These are phyloP conservation scores for Gossypium longicalyx DNA, from an alignment of 345 rosid genomes.

Conservation along the genomic window DNA sequence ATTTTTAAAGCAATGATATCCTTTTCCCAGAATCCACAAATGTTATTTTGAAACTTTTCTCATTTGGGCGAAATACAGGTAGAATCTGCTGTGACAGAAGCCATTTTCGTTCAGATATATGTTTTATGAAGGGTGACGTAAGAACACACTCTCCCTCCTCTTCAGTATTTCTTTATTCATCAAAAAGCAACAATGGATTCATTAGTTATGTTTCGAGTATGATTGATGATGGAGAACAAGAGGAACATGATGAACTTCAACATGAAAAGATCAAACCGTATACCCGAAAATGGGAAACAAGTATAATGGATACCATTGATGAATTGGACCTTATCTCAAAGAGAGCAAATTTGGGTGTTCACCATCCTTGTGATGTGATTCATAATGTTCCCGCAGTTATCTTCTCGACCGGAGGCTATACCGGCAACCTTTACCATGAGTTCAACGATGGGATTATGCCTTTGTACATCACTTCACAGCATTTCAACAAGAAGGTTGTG, in stretches of 20 bases:
- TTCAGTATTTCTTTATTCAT: constrained; percentile 40
- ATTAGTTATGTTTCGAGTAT: constrained; percentile 20
- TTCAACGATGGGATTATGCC: constrained; percentile 69
- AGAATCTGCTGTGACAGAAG: constrained; percentile 61
- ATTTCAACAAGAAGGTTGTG: constrained; percentile 53
- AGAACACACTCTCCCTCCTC: constrained; percentile 49
- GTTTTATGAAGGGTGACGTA: constrained; percentile 61
- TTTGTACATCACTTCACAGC: constrained; percentile 58
- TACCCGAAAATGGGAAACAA: constrained; percentile 66
- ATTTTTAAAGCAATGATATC: not conserved
- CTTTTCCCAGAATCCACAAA: not conserved
- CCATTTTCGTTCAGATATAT: constrained; percentile 49
- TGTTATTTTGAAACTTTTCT: not conserved
- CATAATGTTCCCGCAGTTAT: constrained; percentile 55
- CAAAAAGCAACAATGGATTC: constrained; percentile 18
- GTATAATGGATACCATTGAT: constrained; percentile 52
- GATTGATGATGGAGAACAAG: constrained; percentile 7
- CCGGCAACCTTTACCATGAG: constrained; percentile 68
- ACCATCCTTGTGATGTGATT: constrained; percentile 41
- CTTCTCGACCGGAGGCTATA: constrained; percentile 68
- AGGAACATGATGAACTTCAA: constrained; percentile 20
- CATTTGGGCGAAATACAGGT: constrained; percentile 40
- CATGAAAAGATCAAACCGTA: constrained; percentile 56
- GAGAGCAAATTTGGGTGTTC: constrained; percentile 14
- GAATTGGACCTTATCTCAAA: constrained; percentile 40